A percentile compares a stretch with the other conserved stretches of the same genome.
Conservation (phyloP, 2,329 filamentous ascomycete species). For the Ophiosphaerella herpotricha region DNA sequence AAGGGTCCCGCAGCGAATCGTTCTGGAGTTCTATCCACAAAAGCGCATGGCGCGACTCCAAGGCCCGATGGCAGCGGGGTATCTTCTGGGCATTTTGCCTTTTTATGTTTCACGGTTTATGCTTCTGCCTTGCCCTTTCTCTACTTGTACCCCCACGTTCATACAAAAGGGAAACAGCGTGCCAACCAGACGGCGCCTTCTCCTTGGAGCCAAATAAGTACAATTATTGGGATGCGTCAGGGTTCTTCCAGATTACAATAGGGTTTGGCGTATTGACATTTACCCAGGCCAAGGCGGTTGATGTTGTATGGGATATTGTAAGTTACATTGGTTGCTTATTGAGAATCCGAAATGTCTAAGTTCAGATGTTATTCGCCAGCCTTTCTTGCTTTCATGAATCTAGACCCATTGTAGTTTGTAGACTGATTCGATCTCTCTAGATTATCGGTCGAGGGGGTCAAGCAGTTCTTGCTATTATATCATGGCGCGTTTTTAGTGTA, state of each 20-base stretch:
- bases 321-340: too few species aligned
- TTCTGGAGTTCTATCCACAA: too few species aligned
- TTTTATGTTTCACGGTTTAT: background rate
- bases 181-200: constrained; percentile 16
- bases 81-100: constrained; percentile 1
- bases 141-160: background rate
- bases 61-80: constrained; percentile 1
- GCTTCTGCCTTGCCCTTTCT: background rate
- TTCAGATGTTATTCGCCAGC: too few species aligned
- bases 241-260: constrained; percentile 29
- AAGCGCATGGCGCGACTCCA: background rate
- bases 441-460: constrained; percentile 27
- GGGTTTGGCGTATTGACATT: constrained; percentile 19
- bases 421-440: too few species aligned
- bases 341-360: too few species aligned
- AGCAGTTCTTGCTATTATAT: constrained; percentile 15
- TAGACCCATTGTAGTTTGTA: too few species aligned
- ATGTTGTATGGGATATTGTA: constrained; percentile 25
- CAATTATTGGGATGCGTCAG: constrained; percentile 10
- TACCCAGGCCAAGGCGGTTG: constrained; percentile 22
- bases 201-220: constrained; percentile 2
- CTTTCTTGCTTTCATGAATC: too few species aligned
- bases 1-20: too few species aligned
- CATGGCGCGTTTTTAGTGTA: constrained; percentile 15
- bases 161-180: background rate